These are phyloP conservation scores for Penicillium lividum DNA, from an alignment of 495 filamentous ascomycete genomes.

Conservation along the genomic window DNA sequence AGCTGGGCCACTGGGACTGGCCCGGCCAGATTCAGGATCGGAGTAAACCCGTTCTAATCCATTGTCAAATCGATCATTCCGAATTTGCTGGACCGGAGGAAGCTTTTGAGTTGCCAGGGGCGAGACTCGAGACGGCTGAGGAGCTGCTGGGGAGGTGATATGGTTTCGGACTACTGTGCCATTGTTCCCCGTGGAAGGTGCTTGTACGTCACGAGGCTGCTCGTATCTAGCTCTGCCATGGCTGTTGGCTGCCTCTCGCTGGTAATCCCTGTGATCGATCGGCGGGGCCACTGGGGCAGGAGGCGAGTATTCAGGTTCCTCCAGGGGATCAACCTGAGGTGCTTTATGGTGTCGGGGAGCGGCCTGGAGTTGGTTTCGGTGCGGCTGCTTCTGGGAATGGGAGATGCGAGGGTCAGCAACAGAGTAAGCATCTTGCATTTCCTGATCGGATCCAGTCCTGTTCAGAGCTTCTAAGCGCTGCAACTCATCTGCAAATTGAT, in stretches of 20 bases:
- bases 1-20: conserved; percentile 39
- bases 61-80: conserved; percentile 29
- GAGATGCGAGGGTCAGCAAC: conserved; percentile 42
- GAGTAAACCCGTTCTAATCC: conserved; percentile 25
- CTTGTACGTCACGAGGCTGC: conserved; percentile 24
- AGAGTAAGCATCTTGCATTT: conserved; percentile 50
- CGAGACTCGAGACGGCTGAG: conserved; percentile 79
- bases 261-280: conserved; percentile 32
- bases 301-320: conserved; percentile 55
- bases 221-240: conserved; percentile 25
- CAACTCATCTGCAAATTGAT: conserved; percentile 48
- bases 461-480: conserved; percentile 50
- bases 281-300: conserved; percentile 45
- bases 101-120: conserved; percentile 67
- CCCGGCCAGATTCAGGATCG: conserved; percentile 29
- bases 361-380: conserved; percentile 19
- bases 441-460: conserved; percentile 45
- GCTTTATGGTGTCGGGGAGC: conserved; percentile 24
- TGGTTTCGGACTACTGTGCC: conserved; percentile 59
- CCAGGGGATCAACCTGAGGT: conserved; percentile 32
- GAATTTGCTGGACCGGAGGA: conserved; percentile 46
- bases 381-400: conserved; percentile 34
- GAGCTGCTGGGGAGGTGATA: conserved; percentile 72
- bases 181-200: conserved; percentile 30
- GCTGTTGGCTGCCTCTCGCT: conserved; percentile 22